Conservation (phyloP, 139 green algal genomes). For the Closterium sp. region DNA sequence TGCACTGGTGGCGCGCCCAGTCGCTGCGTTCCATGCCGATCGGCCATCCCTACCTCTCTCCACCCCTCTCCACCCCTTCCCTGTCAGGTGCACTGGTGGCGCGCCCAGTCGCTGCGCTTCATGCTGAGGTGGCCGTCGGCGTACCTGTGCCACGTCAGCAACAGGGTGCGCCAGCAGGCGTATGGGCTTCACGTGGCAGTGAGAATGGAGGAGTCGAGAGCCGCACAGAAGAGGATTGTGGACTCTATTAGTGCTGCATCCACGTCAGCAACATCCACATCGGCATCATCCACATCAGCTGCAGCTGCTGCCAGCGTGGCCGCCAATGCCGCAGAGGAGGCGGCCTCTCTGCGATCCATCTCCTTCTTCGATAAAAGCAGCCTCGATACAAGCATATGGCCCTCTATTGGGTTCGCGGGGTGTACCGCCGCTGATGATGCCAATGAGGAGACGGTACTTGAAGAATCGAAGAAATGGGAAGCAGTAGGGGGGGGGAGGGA, state of each 20-base stretch:
- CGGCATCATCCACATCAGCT: not conserved
- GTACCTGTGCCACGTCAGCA: slow-evolving; percentile 18
- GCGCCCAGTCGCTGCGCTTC: not conserved
- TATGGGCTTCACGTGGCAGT: slow-evolving; percentile 15
- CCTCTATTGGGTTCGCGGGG: not conserved
- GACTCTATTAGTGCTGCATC: not conserved
- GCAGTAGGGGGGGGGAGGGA: not conserved
- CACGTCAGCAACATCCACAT: not conserved
- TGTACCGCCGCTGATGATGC: not conserved
- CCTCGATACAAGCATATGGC: not conserved
- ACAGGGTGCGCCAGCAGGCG: slow-evolving; percentile 16
- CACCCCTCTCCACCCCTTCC: not conserved
- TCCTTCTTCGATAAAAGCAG: not conserved
- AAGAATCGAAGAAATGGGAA: too few species aligned
- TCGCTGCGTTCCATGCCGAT: too few species aligned
- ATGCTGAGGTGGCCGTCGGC: slow-evolving; percentile 16
- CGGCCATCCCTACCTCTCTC: too few species aligned
- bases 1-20: too few species aligned
- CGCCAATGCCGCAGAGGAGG: not conserved
- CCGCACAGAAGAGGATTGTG: not conserved
- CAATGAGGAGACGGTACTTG: too few species aligned
- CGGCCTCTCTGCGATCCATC: not conserved
- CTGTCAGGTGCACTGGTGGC: slow-evolving; percentile 18
- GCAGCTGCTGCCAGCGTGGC: not conserved
- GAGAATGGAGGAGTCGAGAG: not conserved